Evolutionary conservation across 805 yeast genomes (phyloP), one percentile per base, ranked within the genome.

Genomic region (Ogataea corticis): DNA sequence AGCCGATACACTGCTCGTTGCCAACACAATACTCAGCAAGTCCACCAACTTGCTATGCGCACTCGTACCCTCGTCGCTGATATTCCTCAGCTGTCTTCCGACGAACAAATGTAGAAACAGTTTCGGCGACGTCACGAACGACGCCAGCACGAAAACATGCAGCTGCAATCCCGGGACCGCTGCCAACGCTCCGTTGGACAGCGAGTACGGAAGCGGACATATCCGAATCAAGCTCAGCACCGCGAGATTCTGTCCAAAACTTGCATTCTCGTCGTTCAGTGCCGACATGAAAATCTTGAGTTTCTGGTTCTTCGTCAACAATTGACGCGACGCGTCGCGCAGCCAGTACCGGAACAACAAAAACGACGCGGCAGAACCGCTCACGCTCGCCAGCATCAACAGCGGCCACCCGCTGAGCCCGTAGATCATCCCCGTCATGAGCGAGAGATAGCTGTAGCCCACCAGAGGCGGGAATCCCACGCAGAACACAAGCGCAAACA

Each of bases 181-280:
- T 9, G 96, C 94, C 53, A 94, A 72, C 0, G 96, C 97, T 3
- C 97, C 97, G 58, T 92, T 92, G 0, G 94, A 84, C 27, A 92
- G 69, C 2, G 97, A 89, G 62, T 90, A 94, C 0, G 98, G 98
- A 57, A 92, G 76, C 0, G 99, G 99, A 55, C 97, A 89, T 46
- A 92, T 65, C 44, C 97, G 72, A 23, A 92, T 75, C 59, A 92
- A 70, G 42, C 85, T 77, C 42, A 92, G 65, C 18, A 94, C 66
- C 51, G 82, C 62, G 46, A 90, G 75, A 46, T 82, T 78, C 53
- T 85, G 83, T 44, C 79, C 77, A 35, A 54, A 61, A 6, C 60
- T 41, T 2, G 58, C 58, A 2, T 55, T 54, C 18, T 53, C 49
- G 46, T 88, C 95, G 54, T 76, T 80, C 48, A 92, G 64, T 4